Evolutionary conservation across 2,329 filamentous ascomycete species (phyloP), one percentile per base, ranked within the genome.

Genomic region (Colletotrichum noveboracense): DNA sequence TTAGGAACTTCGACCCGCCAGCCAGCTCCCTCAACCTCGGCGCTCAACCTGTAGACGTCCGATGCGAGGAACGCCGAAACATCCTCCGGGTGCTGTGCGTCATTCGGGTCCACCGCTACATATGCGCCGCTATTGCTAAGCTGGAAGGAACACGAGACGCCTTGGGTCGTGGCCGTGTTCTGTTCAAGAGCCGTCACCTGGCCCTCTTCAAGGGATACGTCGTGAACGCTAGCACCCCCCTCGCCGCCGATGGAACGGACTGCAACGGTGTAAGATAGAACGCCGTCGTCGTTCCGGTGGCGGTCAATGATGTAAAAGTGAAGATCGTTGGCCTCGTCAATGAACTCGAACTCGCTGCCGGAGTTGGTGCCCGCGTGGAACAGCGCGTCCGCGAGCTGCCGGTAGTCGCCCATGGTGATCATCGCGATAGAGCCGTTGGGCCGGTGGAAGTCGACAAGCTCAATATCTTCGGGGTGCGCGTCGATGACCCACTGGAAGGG

Each of bases 401-500:
- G 84, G 78, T 90, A 90, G 79, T 91, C 89, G 21, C 89, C 89
- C 36, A 90, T 80, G 5, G 87, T 88, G 77, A 88, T 84, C 82
- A 86, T 88, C 12, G 84, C 80, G 2, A 84, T 81, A 0, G 86
- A 87, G 28, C 89, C 88, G 67, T 89, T 86, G 3, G 89, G 88
- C 0, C 85, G 83, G 78, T 85, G 82, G 76, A 89, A 91, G 78
- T 90, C 88, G 7, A 89, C 80, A 1, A 89, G 84, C 12, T 83
- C 79, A 64, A 90, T 88, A 71, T 90, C 88, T 75, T 90, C 82
- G 1, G 89, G 88, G 79, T 90, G 89, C 3, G 89, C 89, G 76
- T 90, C 89, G 52, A 90, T 88, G 28, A 85, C 85, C 88, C 89
- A 90, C 75, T 90, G 88, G 83, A 90, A 90, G 0, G 89, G 89